These are phyloP conservation scores for Pseudocercospora eumusae DNA, from an alignment of 2,329 filamentous ascomycete species.

Conservation along the genomic window DNA sequence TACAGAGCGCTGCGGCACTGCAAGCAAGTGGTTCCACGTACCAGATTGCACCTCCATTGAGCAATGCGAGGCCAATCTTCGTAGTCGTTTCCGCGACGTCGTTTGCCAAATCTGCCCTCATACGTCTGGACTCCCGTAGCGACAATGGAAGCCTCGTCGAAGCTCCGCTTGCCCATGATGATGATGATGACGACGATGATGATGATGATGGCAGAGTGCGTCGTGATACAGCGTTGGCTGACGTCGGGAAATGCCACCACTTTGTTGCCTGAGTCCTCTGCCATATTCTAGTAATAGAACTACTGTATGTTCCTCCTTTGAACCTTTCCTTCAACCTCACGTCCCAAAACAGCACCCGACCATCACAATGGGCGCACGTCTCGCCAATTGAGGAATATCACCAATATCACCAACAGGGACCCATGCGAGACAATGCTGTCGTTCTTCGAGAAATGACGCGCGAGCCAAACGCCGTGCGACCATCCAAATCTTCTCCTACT, in stretches of 20 bases:
- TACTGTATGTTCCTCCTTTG: no score
- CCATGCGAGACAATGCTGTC: constrained; percentile 22
- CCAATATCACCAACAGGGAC: not conserved
- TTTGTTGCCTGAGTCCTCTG: constrained; percentile 1
- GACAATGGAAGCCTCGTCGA: constrained; percentile 29
- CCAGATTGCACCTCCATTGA: constrained; percentile 47
- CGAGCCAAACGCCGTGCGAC: constrained; percentile 18
- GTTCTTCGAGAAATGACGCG: constrained; percentile 17
- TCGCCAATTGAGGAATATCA: not conserved
- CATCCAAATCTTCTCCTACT: constrained; percentile 11
- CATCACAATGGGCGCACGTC: not conserved
- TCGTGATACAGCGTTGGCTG: constrained; percentile 5
- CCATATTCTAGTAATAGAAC: no score
- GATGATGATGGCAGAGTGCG: no score
- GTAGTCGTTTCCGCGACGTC: constrained; percentile 26
- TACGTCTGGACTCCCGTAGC: constrained; percentile 32
- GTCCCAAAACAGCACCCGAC: not conserved
- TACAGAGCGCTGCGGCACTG: constrained; percentile 15
- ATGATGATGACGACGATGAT: no score
- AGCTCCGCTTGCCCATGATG: constrained; percentile 26
- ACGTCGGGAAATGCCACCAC: not conserved
- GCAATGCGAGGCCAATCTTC: constrained; percentile 35
- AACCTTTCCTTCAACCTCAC: no score
- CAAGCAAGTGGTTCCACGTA: constrained; percentile 26
- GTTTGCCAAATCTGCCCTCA: constrained; percentile 34